These are phyloP conservation scores for Misopates orontium DNA, from an alignment of 257 asterid species.

Conservation along the genomic window DNA sequence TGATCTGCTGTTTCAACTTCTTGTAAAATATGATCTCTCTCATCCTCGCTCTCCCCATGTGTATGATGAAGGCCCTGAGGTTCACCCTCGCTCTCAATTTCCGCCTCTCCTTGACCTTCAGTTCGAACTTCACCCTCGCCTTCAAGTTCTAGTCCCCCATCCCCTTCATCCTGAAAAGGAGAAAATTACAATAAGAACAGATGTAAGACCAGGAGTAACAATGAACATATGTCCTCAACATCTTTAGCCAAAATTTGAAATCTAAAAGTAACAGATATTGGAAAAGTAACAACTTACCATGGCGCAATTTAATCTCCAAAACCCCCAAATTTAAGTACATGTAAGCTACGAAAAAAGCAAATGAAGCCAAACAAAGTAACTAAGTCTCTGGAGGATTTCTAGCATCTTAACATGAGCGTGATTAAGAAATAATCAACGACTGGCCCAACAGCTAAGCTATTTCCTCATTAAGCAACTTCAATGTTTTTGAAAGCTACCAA, in stretches of 20 bases:
- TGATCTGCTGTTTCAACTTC: slow-evolving; percentile 77
- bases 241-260: not conserved
- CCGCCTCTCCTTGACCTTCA: slow-evolving; percentile 72
- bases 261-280: not conserved
- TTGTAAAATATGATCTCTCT: slow-evolving; percentile 79
- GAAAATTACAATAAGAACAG: slow-evolving; percentile 11
- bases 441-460: not conserved
- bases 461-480: not conserved
- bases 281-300: not conserved
- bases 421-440: not conserved
- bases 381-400: not conserved
- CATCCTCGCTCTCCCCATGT: slow-evolving; percentile 80
- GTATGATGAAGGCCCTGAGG: slow-evolving; percentile 55
- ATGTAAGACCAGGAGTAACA: slow-evolving; percentile 14
- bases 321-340: not conserved
- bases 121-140: slow-evolving; percentile 44
- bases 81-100: slow-evolving; percentile 77
- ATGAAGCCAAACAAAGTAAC: not conserved
- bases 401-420: not conserved
- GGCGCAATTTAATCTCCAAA: not conserved
- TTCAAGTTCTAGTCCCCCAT: slow-evolving; percentile 64
- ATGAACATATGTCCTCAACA: not conserved
- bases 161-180: slow-evolving; percentile 64
- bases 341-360: not conserved
- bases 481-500: not conserved